Evolutionary conservation across 1,284 basidiomycete genomes (phyloP).

Genomic region (Coniferiporia weirii): DNA sequence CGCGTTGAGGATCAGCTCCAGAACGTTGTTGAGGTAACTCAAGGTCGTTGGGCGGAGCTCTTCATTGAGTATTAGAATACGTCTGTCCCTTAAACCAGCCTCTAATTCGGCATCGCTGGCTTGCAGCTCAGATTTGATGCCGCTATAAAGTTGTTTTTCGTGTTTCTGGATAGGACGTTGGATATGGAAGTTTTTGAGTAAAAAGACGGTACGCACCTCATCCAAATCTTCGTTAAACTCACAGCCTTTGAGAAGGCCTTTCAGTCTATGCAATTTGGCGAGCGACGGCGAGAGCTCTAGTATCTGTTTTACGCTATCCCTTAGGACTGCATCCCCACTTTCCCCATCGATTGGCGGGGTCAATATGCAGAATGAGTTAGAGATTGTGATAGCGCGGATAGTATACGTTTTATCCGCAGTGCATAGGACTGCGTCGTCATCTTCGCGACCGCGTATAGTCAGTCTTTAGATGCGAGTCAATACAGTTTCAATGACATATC

Average conservation of each 20-base stretch:
- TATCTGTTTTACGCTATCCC: slow-evolving; percentile 70
- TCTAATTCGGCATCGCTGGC: slow-evolving; percentile 72
- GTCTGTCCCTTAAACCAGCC: slow-evolving; percentile 56
- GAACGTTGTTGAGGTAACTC: slow-evolving; percentile 58
- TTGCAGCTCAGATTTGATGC: slow-evolving; percentile 63
- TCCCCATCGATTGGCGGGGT: slow-evolving; percentile 42
- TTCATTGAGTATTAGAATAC: slow-evolving; percentile 67
- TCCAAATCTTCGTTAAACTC: slow-evolving; percentile 59
- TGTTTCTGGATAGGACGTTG: background rate
- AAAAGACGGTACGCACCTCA: slow-evolving; percentile 40
- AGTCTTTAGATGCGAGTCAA: slow-evolving; percentile 38
- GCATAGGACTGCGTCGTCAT: slow-evolving; percentile 86
- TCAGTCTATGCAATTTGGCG: slow-evolving; percentile 69
- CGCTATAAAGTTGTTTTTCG: slow-evolving; percentile 41
- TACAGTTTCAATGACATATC: too few species aligned
- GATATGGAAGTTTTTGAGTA: slow-evolving; percentile 1
- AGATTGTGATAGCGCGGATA: slow-evolving; percentile 77
- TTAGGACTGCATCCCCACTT: slow-evolving; percentile 48
- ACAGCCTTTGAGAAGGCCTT: slow-evolving; percentile 51
- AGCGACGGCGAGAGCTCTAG: slow-evolving; percentile 71
- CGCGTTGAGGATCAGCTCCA: slow-evolving; percentile 68
- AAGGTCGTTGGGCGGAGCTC: slow-evolving; percentile 66
- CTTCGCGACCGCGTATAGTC: slow-evolving; percentile 72
- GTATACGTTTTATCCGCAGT: slow-evolving; percentile 74
- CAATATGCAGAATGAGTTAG: slow-evolving; percentile 78